Base-by-base conservation (phyloP, 768 basidiomycete genomes). In the Termitomyces eurrhizus region DNA sequence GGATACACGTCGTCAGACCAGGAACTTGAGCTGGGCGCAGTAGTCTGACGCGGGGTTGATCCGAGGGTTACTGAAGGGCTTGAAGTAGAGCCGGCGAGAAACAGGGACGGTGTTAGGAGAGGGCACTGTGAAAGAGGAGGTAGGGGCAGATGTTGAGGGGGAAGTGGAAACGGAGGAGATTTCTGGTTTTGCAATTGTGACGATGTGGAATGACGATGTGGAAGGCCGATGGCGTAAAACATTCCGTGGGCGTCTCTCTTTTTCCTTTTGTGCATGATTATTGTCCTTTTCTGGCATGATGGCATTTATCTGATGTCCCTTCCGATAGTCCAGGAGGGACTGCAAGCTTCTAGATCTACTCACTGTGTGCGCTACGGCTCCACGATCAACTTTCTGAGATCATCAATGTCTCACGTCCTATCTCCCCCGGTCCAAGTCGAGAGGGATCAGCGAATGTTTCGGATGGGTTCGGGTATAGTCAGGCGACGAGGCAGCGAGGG, bases 141-240 rank as follows among this genome's bases (percentile, higher is more conserved):
- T 0, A 62, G 56, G 3, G 61, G 61, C 24, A 60, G 61, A 13
- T 42, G 26, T 9, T 13, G 33, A 18, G n/a, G 32, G 2, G 29
- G 48, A 26, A 33, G 29, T 13, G 16, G 56, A 6, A 50, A 24
- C 2, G 58, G 53, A 4, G 46, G 21, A 4, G 53, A 56, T 49
- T 60, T 60, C 42, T 54, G 13, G 14, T n/a, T 56, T 1, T 37
- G 56, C 7, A 2, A 29, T 7, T 54, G 26, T 13, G 37, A 11
- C 7, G 62, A 58, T 16, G 26, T 53, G 2, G 64, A 63, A 3
- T 13, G 37, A 11, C 7, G 62, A 58, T 16, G 26, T 53, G 2
- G 64, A 63, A 3, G 64, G 62, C 0, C 61, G 61, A 7, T 61
- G 59, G 7, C 58, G 58, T 7, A 64, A 53, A 2, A 66, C 61